Percentiles rank a stretch among this genome's conserved stretches.
Evolutionary conservation across 208 protist species (phyloP).

Genomic region (Acanthamoeba lenticulata): DNA sequence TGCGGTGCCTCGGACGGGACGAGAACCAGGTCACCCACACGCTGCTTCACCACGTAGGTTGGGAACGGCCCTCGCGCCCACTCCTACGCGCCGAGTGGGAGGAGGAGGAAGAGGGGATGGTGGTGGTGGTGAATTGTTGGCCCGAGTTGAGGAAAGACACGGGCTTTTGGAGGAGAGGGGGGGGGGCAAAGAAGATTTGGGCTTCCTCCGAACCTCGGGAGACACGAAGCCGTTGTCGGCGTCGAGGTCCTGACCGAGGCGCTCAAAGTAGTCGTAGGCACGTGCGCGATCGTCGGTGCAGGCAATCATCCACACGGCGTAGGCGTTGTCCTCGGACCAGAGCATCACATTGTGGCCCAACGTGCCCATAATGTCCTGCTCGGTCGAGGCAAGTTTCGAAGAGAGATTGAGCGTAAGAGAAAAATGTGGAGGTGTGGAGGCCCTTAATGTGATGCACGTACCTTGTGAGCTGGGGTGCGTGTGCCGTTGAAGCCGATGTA

Average conservation of each 20-base stretch:
- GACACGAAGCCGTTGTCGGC: conserved; percentile 46
- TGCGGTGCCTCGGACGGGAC: conserved; percentile 8
- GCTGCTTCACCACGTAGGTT: conserved; percentile 29
- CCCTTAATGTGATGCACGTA: background rate
- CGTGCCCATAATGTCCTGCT: conserved; percentile 48
- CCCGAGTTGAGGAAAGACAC: no score
- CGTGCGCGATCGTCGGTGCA: background rate
- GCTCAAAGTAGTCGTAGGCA: background rate
- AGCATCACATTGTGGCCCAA: conserved; percentile 59
- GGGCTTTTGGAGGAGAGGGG: no score
- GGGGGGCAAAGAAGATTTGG: no score
- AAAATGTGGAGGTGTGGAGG: no score
- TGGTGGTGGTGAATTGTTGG: background rate
- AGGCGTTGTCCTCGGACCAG: background rate
- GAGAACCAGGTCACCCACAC: conserved; percentile 30
- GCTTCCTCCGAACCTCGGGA: background rate
- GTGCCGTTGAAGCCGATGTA: conserved; percentile 59
- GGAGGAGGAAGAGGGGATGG: background rate
- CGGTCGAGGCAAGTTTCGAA: background rate
- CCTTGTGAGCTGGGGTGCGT: conserved; percentile 44
- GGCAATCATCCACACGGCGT: conserved; percentile 34
- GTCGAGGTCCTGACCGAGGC: background rate
- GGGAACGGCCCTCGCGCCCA: background rate
- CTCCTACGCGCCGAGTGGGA: background rate
- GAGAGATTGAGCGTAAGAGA: background rate